Evolutionary conservation across 1,284 basidiomycete species (phyloP), one percentile per base, ranked within the genome.

Genomic region (Xanthoconium separans): DNA sequence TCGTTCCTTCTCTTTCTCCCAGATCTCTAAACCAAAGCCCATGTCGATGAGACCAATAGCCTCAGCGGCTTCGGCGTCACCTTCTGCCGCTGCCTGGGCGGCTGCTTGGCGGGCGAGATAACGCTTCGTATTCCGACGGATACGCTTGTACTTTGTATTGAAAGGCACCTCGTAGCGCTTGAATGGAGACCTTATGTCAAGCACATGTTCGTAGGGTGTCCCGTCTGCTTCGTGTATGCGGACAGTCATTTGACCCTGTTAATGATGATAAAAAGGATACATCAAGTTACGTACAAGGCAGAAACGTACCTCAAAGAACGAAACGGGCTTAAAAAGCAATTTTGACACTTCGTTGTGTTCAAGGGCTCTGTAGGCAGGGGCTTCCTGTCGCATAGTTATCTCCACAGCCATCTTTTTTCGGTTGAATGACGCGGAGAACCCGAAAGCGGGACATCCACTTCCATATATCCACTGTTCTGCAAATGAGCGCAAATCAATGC

Each of bases 81-180:
- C 92, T 61, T 93, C 92, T 1, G 93, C 95, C 4, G 93, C 95
- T 0, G 93, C 91, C 57, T 93, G 93, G 6, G 95, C 94, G 4
- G 93, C 93, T 1, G 92, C 90, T 71, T 97, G 95, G 33, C 95
- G 84, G 9, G 95, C 95, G 45, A 97, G 83, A 64, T 97, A 97
- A 18, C 94, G 89, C 70, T 96, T 96, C 20, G 93, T 97, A 63
- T 95, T 94, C 34, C 96, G 81, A 48, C 95, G 82, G 16, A 98
- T 92, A 58, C 97, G 93, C 73, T 98, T 99, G 75, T 98, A 98
- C 73, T 98, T 99, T n/a, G 96, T 98, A 71, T 99, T 99, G 80
- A 98, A 99, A 1, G 97, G 95, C 0, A 99, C 94, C 65, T 97
- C 94, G 69, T 93, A 98, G 13, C 91, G 87, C 70, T 97, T 98